Conservation (phyloP, 257 asterid species). For the Mentha longifolia region DNA sequence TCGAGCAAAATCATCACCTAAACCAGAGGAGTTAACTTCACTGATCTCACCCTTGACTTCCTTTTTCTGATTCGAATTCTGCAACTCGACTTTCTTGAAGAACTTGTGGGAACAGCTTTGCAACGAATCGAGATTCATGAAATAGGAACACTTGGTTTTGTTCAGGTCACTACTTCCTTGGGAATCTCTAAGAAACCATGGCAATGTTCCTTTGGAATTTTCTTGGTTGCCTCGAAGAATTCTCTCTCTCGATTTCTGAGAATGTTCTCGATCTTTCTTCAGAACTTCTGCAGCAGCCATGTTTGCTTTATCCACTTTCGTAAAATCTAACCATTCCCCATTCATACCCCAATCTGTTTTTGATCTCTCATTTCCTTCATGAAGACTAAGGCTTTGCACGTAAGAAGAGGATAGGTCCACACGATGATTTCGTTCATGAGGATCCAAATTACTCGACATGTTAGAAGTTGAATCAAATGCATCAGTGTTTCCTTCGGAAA, state of each 20-base stretch:
- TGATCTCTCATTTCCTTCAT: slow-evolving; percentile 30
- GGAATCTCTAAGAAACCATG: slow-evolving; percentile 54
- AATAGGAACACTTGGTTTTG: slow-evolving; percentile 43
- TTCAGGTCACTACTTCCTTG: slow-evolving; percentile 36
- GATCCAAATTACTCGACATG: slow-evolving; percentile 19
- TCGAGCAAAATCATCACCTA: slow-evolving; percentile 8
- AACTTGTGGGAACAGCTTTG: slow-evolving; percentile 56
- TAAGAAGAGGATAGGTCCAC: slow-evolving; percentile 33
- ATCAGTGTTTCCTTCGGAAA: slow-evolving; percentile 51
- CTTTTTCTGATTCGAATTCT: slow-evolving; percentile 35
- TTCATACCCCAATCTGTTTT: slow-evolving; percentile 25
- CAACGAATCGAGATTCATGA: slow-evolving; percentile 74
- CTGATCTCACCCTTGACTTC: slow-evolving; percentile 28
- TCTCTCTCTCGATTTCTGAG: slow-evolving; percentile 14
- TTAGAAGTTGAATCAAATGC: slow-evolving; percentile 29
- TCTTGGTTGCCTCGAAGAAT: slow-evolving; percentile 35
- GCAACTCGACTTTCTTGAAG: slow-evolving; percentile 48
- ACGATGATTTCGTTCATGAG: slow-evolving; percentile 9
- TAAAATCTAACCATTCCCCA: slow-evolving; percentile 28
- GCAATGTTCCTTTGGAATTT: slow-evolving; percentile 33
- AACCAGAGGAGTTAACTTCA: slow-evolving; percentile 10
- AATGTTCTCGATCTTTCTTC: slow-evolving; percentile 28
- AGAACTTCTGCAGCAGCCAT: slow-evolving; percentile 20
- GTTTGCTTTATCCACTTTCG: slow-evolving; percentile 26
- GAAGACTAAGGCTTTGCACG: slow-evolving; percentile 34